A percentile compares a stretch with the other conserved stretches of the same genome.
Evolutionary conservation across 805 yeast genomes (phyloP).

Genomic region (Sugiyamaella lignohabitans): DNA sequence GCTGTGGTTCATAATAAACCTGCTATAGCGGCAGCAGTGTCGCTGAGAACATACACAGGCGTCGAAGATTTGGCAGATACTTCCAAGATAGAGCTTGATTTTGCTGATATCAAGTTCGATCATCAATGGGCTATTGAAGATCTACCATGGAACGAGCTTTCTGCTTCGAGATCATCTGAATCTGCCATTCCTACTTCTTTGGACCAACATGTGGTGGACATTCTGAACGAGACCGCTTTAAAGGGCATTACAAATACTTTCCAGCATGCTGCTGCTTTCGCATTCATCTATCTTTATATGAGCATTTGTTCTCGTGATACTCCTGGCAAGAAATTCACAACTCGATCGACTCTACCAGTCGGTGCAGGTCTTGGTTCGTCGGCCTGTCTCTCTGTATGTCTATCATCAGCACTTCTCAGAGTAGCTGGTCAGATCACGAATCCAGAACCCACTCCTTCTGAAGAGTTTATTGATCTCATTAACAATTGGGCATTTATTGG

Average conservation of each 20-base stretch:
- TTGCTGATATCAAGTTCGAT: conserved; percentile 72
- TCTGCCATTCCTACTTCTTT: not conserved
- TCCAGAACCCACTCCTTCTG: conserved; percentile 8
- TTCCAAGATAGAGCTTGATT: conserved; percentile 53
- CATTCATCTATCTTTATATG: conserved; percentile 73
- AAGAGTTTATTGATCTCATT: conserved; percentile 39
- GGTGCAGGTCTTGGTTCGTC: conserved; percentile 97
- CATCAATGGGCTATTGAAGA: conserved; percentile 56
- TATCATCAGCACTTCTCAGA: conserved; percentile 61
- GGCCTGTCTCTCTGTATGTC: conserved; percentile 80
- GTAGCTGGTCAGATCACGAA: conserved; percentile 7
- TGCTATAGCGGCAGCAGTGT: conserved; percentile 92
- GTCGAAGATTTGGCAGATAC: conserved; percentile 41
- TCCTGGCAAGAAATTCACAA: conserved; percentile 52
- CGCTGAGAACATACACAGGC: conserved; percentile 73
- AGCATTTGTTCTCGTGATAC: conserved; percentile 44
- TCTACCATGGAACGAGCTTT: conserved; percentile 40
- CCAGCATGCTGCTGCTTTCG: conserved; percentile 72
- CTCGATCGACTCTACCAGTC: conserved; percentile 81
- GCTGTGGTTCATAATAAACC: conserved; percentile 92
- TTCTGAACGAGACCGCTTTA: conserved; percentile 18
- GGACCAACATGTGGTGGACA: conserved; percentile 7
- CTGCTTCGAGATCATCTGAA: too few species aligned
- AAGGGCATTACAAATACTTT: conserved; percentile 43
- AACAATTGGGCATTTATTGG: conserved; percentile 89